Conservation (phyloP, 2,329 filamentous ascomycete genomes). For the Cordyceps tenuipes region DNA sequence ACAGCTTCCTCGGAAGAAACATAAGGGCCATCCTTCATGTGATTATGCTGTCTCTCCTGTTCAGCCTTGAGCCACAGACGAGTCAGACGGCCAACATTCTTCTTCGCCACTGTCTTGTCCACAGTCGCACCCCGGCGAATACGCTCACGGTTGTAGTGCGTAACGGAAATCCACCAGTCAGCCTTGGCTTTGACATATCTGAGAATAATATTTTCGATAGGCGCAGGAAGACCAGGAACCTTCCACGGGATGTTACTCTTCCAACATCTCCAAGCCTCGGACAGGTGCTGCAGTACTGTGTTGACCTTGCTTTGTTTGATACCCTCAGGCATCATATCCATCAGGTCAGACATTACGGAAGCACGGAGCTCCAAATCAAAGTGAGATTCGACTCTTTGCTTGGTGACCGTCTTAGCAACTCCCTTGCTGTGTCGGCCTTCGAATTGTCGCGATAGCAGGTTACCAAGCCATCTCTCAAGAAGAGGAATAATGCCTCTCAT, state of each 20-base stretch:
- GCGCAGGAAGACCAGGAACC: constrained; percentile 88
- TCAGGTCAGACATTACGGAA: constrained; percentile 96
- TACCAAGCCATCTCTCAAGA: constrained; percentile 94
- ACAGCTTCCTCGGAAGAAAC: constrained; percentile 98
- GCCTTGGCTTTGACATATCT: constrained; percentile 99
- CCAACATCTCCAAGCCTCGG: constrained; percentile 98
- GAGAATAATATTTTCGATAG: constrained; percentile 97
- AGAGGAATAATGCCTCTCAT: constrained; percentile 97
- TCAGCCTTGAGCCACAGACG: constrained; percentile 96
- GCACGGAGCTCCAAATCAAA: constrained; percentile 96
- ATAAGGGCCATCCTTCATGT: constrained; percentile 98
- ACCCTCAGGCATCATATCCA: constrained; percentile 99
- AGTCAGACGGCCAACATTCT: constrained; percentile 91
- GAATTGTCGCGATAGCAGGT: constrained; percentile 92
- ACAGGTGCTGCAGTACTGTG: constrained; percentile 91
- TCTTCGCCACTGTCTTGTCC: constrained; percentile 98
- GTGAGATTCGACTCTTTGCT: constrained; percentile 97
- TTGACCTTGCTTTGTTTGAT: constrained; percentile 99
- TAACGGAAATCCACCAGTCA: constrained; percentile 99
- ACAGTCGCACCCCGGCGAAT: constrained; percentile 94
- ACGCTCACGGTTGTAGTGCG: constrained; percentile 96
- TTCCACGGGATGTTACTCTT: constrained; percentile 99
- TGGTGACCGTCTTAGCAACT: constrained; percentile 97
- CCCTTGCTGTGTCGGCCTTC: constrained; percentile 98
- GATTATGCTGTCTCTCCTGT: constrained; percentile 97